Percentiles rank a stretch among this genome's conserved stretches.
Conservation (phyloP, 2,329 filamentous ascomycete species). For the Aureobasidium musti region DNA sequence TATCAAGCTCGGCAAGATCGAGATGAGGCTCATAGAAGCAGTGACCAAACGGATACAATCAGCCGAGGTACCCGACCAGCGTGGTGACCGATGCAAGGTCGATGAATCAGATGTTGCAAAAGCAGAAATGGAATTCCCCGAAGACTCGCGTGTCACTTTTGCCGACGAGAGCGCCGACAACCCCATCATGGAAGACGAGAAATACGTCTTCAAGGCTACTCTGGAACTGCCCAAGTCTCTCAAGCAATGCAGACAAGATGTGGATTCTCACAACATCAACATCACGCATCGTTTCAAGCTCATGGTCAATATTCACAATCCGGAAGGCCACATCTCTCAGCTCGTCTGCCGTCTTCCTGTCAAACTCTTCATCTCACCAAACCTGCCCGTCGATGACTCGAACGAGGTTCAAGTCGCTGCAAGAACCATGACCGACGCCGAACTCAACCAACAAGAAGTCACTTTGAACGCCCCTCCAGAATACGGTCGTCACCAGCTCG, state of each 20-base stretch:
- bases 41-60: constrained; percentile 49
- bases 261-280: constrained; percentile 86
- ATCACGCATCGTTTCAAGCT: constrained; percentile 90
- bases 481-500: constrained; percentile 86
- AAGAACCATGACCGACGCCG: constrained; percentile 43
- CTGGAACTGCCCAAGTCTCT: constrained; percentile 77
- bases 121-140: constrained; percentile 44
- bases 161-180: constrained; percentile 46
- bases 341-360: constrained; percentile 87
- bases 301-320: constrained; percentile 87
- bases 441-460: constrained; percentile 55
- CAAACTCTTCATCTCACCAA: constrained; percentile 93
- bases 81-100: constrained; percentile 40
- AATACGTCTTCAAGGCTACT: constrained; percentile 60
- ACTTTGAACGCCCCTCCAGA: constrained; percentile 78
- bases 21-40: constrained; percentile 79
- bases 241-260: constrained; percentile 82
- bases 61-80: constrained; percentile 39
- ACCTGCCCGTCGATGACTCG: constrained; percentile 82
- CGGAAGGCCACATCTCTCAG: constrained; percentile 92
- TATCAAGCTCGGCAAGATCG: constrained; percentile 78
- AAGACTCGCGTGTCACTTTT: constrained; percentile 40
- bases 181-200: constrained; percentile 53
- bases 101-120: constrained; percentile 45
- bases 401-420: constrained; percentile 70